Base-by-base conservation (phyloP, 805 yeast genomes). In the Zygosaccharomyces pseudorouxii region DNA sequence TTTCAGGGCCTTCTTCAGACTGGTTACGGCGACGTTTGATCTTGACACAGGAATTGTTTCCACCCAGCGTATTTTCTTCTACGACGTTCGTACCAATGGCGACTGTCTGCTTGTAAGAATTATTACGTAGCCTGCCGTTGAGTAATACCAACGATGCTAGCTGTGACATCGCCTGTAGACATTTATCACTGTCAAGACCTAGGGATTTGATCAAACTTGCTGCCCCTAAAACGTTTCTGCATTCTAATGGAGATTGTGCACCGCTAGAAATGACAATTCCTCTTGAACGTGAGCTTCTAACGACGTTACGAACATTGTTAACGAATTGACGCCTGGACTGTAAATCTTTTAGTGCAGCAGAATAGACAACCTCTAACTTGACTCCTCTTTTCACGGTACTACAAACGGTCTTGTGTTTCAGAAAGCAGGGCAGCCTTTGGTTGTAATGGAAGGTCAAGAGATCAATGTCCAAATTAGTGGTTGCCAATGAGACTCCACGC, bases 251-350 rank as follows among this genome's bases (percentile, higher is more conserved):
- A 25, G 68, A 63, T 2, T 58, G 49, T 0, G 93, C 87, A 2
- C 96, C 97, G 58, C 92, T 80, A 10, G 92, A 79, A 4, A 89
- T 72, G 2, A 93, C 74, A 14, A 93, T 61, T 0, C 97, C 97
- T 38, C 89, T 76, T 14, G 81, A 77, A 55, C 99, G 74, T 0
- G 95, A 78, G 10, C 96, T 88, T 53, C 99, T 70, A 9, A 89
- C 75, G 12, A 93, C 75, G 57, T 86, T 82, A 48, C 86, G 74
- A 1, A 82, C 78, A 62, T 89, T 90, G 29, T 82, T 74, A 35
- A 90, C 81, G 52, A 86, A 80, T 46, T 79, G 79, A 36, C 82
- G 74, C 53, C 92, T 74, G 16, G 74, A 63, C 29, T 72, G 68
- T 16, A 73, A 63, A 28, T 63, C 62, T 40, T 63, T 53, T 31